Base-by-base conservation (phyloP, 306 rosid species). In the Boehmeria nivea region DNA sequence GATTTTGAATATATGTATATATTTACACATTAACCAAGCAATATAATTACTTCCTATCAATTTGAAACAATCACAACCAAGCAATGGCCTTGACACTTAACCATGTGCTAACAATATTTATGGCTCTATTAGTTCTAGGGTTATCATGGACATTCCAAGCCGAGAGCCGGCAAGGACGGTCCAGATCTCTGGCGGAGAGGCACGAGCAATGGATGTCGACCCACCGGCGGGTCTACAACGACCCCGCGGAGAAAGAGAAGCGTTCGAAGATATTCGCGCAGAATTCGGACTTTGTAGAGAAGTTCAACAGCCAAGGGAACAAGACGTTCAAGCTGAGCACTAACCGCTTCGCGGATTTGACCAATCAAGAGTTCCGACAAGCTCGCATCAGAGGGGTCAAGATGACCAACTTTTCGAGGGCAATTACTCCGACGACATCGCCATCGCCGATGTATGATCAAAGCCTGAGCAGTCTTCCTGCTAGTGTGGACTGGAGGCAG, bases 401-500 rank as follows among this genome's bases (percentile, higher is more conserved):
- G 20, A 3, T 46, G 51, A 6, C 26, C 25, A 45, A 6, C 50
- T 11, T 17, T 6, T 18, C 51, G 21, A 46, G 51, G 21, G 24
- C 23, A 46, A 11, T 33, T 12, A 40, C 2, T 12, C 3, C 45
- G 17, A n/a, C 45, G 45, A 40, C 45, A 11, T 3, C 17, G 45
- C 15, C 8, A 3, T 40, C 17, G 1, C 34, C 34, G 54, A 66
- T 68, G 43, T 64, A 58, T 33, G 63, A 34, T 17, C 60, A 40
- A 16, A 3, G 20, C 12, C 22, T 57, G 12, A 40, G 22, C 25
- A 6, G 4, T 25, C 22, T 27, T 24, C 76, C 81, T 12, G 19
- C 74, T 6, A 12, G 66, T 1, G 24, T 74, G 2, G 80, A 78
- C 19, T 78, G 77, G 83, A 73, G 77, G 43, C 9, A 44, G 0